phyloP scores from a whole-genome alignment of 2,329 filamentous ascomycete genomes.

The Fusarium chuoi region DNA sequence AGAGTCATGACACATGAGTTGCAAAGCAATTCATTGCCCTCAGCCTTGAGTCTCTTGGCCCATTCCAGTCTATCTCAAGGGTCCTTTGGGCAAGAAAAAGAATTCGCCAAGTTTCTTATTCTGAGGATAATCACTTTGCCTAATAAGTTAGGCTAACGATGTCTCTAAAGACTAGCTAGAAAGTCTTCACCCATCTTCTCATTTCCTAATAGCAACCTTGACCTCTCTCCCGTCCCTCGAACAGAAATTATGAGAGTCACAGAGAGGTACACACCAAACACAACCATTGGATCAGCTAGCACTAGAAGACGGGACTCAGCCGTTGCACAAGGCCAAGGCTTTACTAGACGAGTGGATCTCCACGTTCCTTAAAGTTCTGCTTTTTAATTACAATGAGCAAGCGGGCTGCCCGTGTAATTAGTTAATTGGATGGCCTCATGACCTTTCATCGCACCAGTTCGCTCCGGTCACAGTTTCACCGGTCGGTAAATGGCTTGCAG shows the following conservation, averaged over 20 bases:
- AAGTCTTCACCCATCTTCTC: background rate
- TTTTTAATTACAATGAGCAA: constrained; percentile 43
- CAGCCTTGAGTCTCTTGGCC: constrained; percentile 13
- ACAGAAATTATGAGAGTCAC: constrained; percentile 31
- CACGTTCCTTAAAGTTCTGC: constrained; percentile 40
- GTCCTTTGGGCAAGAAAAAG: background rate
- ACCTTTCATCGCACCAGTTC: constrained; percentile 12
- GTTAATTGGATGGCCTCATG: constrained; percentile 27
- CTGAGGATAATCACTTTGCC: background rate
- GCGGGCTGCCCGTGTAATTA: constrained; percentile 34
- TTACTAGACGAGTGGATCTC: constrained; percentile 37
- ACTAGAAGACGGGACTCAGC: constrained; percentile 34
- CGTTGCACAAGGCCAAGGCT: constrained; percentile 33
- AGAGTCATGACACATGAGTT: constrained; percentile 16
- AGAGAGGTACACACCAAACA: constrained; percentile 19
- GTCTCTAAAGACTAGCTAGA: background rate
- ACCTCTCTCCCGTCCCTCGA: background rate
- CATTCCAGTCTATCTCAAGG: constrained; percentile 5
- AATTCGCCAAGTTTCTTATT: background rate
- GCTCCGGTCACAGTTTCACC: background rate
- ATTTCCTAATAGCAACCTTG: background rate
- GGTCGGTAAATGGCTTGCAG: constrained; percentile 17
- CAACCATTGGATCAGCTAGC: constrained; percentile 32
- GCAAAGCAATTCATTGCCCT: background rate
- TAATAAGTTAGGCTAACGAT: background rate